phyloP scores from a whole-genome alignment of 1,284 basidiomycete species.

The Boletellus deceptivus region DNA sequence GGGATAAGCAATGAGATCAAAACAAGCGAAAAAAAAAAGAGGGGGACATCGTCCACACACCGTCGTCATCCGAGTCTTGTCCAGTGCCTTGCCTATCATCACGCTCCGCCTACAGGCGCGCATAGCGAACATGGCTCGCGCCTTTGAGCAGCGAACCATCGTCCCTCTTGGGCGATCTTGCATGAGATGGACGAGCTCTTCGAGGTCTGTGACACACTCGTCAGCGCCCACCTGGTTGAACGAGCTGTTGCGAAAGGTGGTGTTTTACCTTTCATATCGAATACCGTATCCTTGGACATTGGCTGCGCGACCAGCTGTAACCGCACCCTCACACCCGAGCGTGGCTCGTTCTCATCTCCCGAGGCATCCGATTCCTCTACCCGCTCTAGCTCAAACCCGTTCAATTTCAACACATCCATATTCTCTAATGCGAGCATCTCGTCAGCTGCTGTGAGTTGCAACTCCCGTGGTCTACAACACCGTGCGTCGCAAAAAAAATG shows the following conservation, averaged over 20 bases:
- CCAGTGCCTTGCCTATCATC: conserved; percentile 91
- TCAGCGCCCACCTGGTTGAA: not conserved
- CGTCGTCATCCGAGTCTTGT: conserved; percentile 72
- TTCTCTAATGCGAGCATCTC: conserved; percentile 90
- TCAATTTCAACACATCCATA: conserved; percentile 73
- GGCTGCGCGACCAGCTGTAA: conserved; percentile 83
- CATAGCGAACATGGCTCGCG: conserved; percentile 95
- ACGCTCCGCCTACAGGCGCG: conserved; percentile 94
- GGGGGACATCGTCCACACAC: conserved; percentile 43
- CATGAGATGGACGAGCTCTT: conserved; percentile 87
- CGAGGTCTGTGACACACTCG: conserved; percentile 68
- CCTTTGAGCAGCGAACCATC: conserved; percentile 89
- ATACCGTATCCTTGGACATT: conserved; percentile 86
- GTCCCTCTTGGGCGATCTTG: conserved; percentile 73
- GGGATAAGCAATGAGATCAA: not conserved
- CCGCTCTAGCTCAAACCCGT: conserved; percentile 80
- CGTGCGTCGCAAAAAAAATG: not conserved
- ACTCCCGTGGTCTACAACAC: conserved; percentile 59
- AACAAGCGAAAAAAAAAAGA: not conserved
- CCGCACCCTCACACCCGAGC: conserved; percentile 38
- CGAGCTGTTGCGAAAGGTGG: not conserved
- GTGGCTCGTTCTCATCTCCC: conserved; percentile 12
- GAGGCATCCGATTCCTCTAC: conserved; percentile 50
- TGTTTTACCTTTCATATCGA: conserved; percentile 54
- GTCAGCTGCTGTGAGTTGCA: conserved; percentile 89